phyloP scores from a whole-genome alignment of 2,329 filamentous ascomycete species.

The Didymella pinodella region DNA sequence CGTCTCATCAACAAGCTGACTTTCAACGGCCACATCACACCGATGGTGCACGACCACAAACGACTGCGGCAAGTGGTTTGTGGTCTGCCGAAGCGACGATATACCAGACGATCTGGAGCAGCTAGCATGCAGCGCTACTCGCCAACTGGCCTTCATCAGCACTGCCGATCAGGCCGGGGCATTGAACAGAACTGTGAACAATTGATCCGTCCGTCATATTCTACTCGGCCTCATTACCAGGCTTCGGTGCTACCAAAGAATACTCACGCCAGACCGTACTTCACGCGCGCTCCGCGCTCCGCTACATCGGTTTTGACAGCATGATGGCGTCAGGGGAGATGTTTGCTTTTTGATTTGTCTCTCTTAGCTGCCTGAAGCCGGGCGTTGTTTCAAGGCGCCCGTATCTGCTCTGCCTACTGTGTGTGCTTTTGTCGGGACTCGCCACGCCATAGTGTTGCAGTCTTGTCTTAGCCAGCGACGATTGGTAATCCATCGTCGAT shows the following conservation, averaged over 20 bases:
- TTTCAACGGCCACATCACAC: conserved; percentile 9
- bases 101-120: conserved; percentile 12
- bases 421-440: conserved; percentile 7
- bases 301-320: conserved; percentile 6
- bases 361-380: not conserved
- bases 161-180: conserved; percentile 1
- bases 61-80: not conserved
- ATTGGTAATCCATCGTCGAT: conserved; percentile 8
- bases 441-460: not conserved
- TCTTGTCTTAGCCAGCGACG: not conserved
- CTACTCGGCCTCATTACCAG: conserved; percentile 10
- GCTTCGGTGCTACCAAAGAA: conserved; percentile 13
- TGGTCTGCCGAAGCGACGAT: not conserved
- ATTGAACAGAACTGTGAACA: not conserved
- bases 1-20: conserved; percentile 2
- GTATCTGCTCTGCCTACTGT: not conserved
- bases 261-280: conserved; percentile 2
- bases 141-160: conserved; percentile 10
- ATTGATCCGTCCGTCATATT: conserved; percentile 5
- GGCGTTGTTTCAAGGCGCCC: conserved; percentile 1
- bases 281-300: conserved; percentile 3
- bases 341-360: not conserved
- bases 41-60: conserved; percentile 8
- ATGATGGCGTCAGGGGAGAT: conserved; percentile 1
- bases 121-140: conserved; percentile 6